Percentiles rank a stretch among this genome's conserved stretches.
Conservation (phyloP, 2,329 filamentous ascomycete genomes). For the Botrytis squamosa region DNA sequence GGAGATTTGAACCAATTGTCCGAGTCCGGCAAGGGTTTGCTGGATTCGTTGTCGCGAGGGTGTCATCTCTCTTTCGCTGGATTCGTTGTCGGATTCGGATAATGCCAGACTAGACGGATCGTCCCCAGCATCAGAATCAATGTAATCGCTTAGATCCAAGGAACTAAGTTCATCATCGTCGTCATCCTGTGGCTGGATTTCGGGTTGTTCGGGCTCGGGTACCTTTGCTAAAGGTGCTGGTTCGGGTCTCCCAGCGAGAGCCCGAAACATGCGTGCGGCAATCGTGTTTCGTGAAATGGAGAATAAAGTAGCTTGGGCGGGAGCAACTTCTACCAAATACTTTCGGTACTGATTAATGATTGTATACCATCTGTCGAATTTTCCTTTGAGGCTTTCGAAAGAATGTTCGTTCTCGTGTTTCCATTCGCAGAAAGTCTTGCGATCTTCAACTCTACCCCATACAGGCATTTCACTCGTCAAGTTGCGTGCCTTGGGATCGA, state of each 20-base stretch:
- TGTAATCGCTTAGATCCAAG: background rate
- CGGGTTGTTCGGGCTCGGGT: background rate
- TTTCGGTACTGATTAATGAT: background rate
- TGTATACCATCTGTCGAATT: background rate
- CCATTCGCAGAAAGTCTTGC: background rate
- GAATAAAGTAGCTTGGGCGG: background rate
- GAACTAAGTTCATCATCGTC: background rate
- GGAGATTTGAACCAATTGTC: background rate
- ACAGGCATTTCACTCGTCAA: fast-evolving
- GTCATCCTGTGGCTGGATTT: background rate
- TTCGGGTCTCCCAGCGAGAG: background rate
- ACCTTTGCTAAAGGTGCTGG: no score
- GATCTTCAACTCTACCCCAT: background rate
- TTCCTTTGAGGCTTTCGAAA: fast-evolving
- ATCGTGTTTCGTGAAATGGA: background rate
- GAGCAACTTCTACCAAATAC: background rate
- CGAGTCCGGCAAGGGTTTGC: background rate
- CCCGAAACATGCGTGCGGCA: background rate
- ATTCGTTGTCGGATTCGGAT: background rate
- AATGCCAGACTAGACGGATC: background rate
- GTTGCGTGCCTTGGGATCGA: background rate
- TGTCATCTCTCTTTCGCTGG: background rate
- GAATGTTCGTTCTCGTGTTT: background rate
- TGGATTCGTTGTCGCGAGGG: background rate
- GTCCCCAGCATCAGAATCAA: background rate